These are phyloP conservation scores for Trichosporon ovoides DNA, from an alignment of 1,284 basidiomycete genomes.

Conservation along the genomic window DNA sequence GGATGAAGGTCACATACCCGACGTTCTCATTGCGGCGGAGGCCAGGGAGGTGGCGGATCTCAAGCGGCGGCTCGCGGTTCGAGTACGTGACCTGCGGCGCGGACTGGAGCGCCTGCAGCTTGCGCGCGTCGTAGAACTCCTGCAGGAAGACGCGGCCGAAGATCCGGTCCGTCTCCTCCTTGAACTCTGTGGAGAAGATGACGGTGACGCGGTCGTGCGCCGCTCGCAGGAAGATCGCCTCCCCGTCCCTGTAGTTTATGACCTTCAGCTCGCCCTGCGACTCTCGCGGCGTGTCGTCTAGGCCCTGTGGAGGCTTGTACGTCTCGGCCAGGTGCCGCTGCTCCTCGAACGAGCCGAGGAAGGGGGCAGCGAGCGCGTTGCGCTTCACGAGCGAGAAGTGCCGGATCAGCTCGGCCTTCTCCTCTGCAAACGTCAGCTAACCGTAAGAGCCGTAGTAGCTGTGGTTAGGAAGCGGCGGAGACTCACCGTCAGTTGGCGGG, in stretches of 20 bases:
- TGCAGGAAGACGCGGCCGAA: constrained; percentile 97
- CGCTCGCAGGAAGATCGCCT: constrained; percentile 93
- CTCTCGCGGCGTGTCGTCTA: constrained; percentile 46
- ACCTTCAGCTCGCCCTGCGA: constrained; percentile 77
- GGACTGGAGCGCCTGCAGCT: constrained; percentile 87
- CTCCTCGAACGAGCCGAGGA: constrained; percentile 81
- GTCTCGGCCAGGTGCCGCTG: constrained; percentile 75
- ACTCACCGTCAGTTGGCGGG: constrained; percentile 72
- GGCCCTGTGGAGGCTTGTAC: constrained; percentile 41
- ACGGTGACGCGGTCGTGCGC: constrained; percentile 93
- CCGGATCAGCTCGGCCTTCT: constrained; percentile 70
- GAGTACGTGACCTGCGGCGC: constrained; percentile 98
- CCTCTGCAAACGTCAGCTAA: constrained; percentile 54
- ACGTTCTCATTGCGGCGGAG: constrained; percentile 81
- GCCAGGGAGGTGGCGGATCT: constrained; percentile 81
- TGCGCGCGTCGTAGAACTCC: constrained; percentile 98
- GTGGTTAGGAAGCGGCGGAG: background rate
- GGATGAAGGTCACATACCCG: constrained; percentile 95
- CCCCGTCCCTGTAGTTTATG: constrained; percentile 91
- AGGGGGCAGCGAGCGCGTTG: constrained; percentile 90
- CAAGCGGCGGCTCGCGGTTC: constrained; percentile 89
- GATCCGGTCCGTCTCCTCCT: constrained; percentile 95
- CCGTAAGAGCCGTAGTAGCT: background rate
- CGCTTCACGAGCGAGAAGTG: constrained; percentile 85
- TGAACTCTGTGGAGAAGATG: constrained; percentile 94